These are phyloP conservation scores for Coleophoma eucalyptorum DNA, from an alignment of 2,329 filamentous ascomycete genomes.

Conservation along the genomic window DNA sequence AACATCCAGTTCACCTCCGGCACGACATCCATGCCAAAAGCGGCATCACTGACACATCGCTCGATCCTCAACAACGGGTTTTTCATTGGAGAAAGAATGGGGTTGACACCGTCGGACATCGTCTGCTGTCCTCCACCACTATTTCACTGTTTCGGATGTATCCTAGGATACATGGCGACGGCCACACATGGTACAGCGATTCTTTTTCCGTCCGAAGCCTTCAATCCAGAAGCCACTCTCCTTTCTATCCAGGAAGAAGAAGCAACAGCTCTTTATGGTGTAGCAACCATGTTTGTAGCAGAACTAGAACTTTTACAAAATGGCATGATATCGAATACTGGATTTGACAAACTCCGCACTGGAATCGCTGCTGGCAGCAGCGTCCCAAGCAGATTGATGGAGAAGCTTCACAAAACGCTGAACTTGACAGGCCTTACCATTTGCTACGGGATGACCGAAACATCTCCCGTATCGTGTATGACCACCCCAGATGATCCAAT, in stretches of 20 bases:
- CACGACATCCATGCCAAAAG: conserved; percentile 89
- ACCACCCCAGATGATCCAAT: conserved; percentile 65
- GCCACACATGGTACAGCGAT: conserved; percentile 80
- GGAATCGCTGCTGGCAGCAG: conserved; percentile 86
- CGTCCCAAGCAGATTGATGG: conserved; percentile 82
- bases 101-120: conserved; percentile 67
- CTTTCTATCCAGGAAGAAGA: conserved; percentile 42
- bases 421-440: conserved; percentile 84
- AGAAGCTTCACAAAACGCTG: conserved; percentile 65
- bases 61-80: conserved; percentile 91
- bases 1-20: conserved; percentile 98
- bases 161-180: conserved; percentile 94
- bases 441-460: conserved; percentile 59
- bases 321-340: conserved; percentile 36
- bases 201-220: conserved; percentile 82
- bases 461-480: conserved; percentile 54
- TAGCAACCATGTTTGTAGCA: conserved; percentile 92
- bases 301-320: conserved; percentile 73
- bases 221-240: conserved; percentile 73
- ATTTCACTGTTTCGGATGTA: conserved; percentile 87
- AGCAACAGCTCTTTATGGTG: conserved; percentile 74
- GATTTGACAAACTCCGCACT: conserved; percentile 69
- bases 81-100: conserved; percentile 82
- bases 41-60: conserved; percentile 80
- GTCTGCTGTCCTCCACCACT: conserved; percentile 84